Evolutionary conservation across 805 yeast genomes (phyloP).

Genomic region (Starmerella bombicola): DNA sequence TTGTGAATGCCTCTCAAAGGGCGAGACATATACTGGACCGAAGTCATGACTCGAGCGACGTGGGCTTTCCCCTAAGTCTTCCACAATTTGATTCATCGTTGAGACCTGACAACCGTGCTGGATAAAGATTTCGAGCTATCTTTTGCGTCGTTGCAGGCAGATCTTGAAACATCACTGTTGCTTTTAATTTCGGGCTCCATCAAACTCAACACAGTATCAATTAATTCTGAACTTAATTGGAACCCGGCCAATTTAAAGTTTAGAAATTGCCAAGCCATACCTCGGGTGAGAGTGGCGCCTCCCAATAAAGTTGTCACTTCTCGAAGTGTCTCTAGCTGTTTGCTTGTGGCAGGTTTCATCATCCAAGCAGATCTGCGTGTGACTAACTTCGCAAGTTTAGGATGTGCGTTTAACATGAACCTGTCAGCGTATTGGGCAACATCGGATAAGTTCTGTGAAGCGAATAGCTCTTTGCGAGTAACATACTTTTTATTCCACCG

Average conservation of each 20-base stretch:
- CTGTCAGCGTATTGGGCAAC: conserved; percentile 9
- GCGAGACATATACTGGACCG: no score
- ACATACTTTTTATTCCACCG: not conserved
- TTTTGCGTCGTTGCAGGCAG: no score
- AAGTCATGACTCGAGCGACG: not conserved
- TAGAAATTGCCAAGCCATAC: conserved; percentile 13
- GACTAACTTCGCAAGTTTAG: not conserved
- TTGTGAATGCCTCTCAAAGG: no score
- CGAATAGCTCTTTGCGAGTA: conserved; percentile 4
- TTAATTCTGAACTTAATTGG: conserved; percentile 11
- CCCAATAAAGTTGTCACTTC: not conserved
- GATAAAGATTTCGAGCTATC: no score
- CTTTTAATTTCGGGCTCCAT: not conserved
- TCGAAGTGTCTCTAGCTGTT: not conserved
- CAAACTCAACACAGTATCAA: conserved; percentile 1
- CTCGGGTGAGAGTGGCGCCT: conserved; percentile 7
- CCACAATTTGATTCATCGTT: not conserved
- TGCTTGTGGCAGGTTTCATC: not conserved
- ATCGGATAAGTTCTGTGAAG: conserved; percentile 1
- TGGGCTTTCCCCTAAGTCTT: not conserved
- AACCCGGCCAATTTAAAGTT: conserved; percentile 13
- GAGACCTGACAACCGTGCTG: not conserved
- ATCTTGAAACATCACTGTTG: no score
- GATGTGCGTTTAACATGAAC: not conserved
- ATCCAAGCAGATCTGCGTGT: not conserved